Base-by-base conservation (phyloP, 352 stramenopile genomes). In the Phytophthora pinifolia region DNA sequence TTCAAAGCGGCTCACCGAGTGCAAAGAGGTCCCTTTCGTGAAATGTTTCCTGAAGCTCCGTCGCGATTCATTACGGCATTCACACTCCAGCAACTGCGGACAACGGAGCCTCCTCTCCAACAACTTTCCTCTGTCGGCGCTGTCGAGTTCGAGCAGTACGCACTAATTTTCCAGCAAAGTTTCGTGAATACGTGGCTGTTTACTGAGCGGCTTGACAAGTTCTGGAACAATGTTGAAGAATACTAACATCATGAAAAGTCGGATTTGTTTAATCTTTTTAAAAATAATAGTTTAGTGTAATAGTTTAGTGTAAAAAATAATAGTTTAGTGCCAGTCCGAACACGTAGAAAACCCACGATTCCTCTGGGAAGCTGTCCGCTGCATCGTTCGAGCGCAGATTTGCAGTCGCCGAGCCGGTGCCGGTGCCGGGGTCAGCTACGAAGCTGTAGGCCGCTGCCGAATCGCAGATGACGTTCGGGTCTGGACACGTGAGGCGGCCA, bases 391-490 rank as follows among this genome's bases (percentile, higher is more conserved):
- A 52, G 3, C 62, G 57, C 25, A 67, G 27, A 43, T 63, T 70
- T 1, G 38, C 57, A 34, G 45, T 60, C 1, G 35, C 46, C 15
- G 27, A 37, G 10, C 46, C 46, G 1, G 25, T 55, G 2, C 34
- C 36, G 25, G 51, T 32, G n/a, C 42, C 34, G 17, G 54, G 33
- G 17, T 49, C 34, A 10, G 64, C 37, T 3, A 46, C 31, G 31
- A 72, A 72, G 20, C 32, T 49, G 29, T 61, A 64, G 31, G 30
- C 36, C 18, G 54, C 50, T 30, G 2, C 41, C 0, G 55, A 70
- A 20, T 68, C 49, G 46, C 84, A 94, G 27, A 92, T 76, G 15
- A 88, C 62, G 27, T 48, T 67, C 27, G 84, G 84, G 37, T 94
- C 84, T 1, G 84, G 82, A 46, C 84, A 92, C 13, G 77, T 86